Conservation (phyloP, 768 basidiomycete species). For the Pisolithus marmoratus region DNA sequence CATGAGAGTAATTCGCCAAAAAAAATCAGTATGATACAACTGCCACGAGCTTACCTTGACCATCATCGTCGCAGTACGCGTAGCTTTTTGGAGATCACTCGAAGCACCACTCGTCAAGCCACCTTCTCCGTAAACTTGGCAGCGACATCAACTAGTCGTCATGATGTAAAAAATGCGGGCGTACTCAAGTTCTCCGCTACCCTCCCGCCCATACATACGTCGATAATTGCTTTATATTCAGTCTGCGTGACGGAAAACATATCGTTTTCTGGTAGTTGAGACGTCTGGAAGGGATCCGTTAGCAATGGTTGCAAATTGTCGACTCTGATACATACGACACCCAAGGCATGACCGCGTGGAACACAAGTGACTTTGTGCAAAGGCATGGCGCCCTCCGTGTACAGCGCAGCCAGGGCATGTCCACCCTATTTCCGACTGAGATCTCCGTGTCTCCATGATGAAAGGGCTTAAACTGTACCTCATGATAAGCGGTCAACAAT, state of each 20-base stretch:
- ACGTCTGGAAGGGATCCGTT: constrained; percentile 44
- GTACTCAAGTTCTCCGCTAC: constrained; percentile 88
- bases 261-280: constrained; percentile 74
- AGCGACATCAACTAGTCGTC: constrained; percentile 5
- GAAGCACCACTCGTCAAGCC: constrained; percentile 90
- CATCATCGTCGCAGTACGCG: constrained; percentile 76
- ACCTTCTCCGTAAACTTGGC: constrained; percentile 77
- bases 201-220: constrained; percentile 91
- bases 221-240: constrained; percentile 78
- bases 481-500: constrained; percentile 92
- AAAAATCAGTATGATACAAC: not conserved
- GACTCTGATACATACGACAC: constrained; percentile 51
- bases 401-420: constrained; percentile 90
- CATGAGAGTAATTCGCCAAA: not conserved
- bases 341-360: constrained; percentile 91
- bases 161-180: constrained; percentile 19
- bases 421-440: constrained; percentile 54
- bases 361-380: constrained; percentile 97
- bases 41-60: constrained; percentile 59
- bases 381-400: constrained; percentile 94
- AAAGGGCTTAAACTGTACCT: constrained; percentile 42
- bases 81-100: constrained; percentile 81
- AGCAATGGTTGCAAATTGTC: constrained; percentile 8
- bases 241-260: constrained; percentile 63
- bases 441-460: not conserved